A percentile compares a stretch with the other conserved stretches of the same genome.
These are phyloP conservation scores for Chaetomidium leptoderma DNA, from an alignment of 495 filamentous ascomycete genomes.

Conservation along the genomic window DNA sequence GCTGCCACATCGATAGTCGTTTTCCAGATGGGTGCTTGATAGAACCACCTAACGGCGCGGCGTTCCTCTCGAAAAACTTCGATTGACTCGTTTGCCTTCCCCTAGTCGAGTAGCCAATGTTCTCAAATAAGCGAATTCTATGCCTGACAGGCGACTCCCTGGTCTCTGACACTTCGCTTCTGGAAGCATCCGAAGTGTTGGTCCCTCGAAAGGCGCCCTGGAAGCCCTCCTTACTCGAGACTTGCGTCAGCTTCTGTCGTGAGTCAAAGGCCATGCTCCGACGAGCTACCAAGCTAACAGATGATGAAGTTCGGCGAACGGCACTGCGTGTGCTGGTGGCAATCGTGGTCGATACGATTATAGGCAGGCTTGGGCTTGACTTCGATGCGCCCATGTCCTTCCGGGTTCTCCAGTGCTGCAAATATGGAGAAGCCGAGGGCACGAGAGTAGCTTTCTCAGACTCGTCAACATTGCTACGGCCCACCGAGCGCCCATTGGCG, in stretches of 20 bases:
- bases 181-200: not conserved
- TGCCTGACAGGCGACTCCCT: constrained; percentile 33
- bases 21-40: not conserved
- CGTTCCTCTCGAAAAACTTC: not conserved
- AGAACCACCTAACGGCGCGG: too few relatives aligned
- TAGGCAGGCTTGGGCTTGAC: constrained; percentile 20
- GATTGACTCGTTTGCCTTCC: not conserved
- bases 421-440: too few relatives aligned
- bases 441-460: too few relatives aligned
- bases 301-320: constrained; percentile 1
- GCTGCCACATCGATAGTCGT: not conserved
- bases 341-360: constrained; percentile 22
- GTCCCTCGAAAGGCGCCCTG: too few relatives aligned
- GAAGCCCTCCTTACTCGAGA: not conserved
- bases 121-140: constrained; percentile 37
- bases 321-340: constrained; percentile 13
- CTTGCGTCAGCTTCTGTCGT: not conserved
- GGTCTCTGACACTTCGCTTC: not conserved
- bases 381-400: constrained; percentile 9
- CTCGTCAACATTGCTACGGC: too few relatives aligned
- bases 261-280: not conserved
- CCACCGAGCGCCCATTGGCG: too few relatives aligned
- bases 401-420: constrained; percentile 1
- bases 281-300: not conserved
- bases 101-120: constrained; percentile 17